These are phyloP conservation scores for Stemphylium lycopersici DNA, from an alignment of 2,329 filamentous ascomycete species.

Conservation along the genomic window DNA sequence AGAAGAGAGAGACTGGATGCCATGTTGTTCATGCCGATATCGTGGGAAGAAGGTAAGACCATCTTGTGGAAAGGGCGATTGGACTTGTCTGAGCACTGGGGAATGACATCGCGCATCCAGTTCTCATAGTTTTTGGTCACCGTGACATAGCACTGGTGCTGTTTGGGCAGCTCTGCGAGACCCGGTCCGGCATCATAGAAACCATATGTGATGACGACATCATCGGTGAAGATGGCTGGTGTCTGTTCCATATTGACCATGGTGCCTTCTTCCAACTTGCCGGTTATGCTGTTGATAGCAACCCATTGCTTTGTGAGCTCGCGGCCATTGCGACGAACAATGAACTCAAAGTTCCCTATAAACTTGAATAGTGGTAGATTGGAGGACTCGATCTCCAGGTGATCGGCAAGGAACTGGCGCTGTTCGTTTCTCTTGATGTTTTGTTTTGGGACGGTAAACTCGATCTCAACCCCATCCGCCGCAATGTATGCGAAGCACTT, in stretches of 20 bases:
- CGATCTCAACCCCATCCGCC: slow-evolving; percentile 51
- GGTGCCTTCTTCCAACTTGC: slow-evolving; percentile 51
- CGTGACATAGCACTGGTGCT: slow-evolving; percentile 54
- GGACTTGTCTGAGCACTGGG: slow-evolving; percentile 48
- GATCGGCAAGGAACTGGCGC: slow-evolving; percentile 48
- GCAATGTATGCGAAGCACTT: slow-evolving; percentile 43
- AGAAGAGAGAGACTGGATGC: slow-evolving; percentile 51
- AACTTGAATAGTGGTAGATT: slow-evolving; percentile 55
- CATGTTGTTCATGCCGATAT: slow-evolving; percentile 62
- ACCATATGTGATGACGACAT: slow-evolving; percentile 54
- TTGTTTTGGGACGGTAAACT: slow-evolving; percentile 53
- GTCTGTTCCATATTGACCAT: slow-evolving; percentile 44
- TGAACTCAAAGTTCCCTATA: slow-evolving; percentile 54
- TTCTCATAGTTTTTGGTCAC: slow-evolving; percentile 52
- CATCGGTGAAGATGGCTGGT: slow-evolving; percentile 36
- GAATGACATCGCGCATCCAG: slow-evolving; percentile 55
- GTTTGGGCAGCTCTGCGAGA: slow-evolving; percentile 50
- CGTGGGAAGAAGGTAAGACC: slow-evolving; percentile 56
- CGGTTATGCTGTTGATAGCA: slow-evolving; percentile 56
- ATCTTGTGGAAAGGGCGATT: slow-evolving; percentile 52
- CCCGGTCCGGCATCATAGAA: slow-evolving; percentile 59
- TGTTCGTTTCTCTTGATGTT: slow-evolving; percentile 40
- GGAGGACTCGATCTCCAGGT: slow-evolving; percentile 55
- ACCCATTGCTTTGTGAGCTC: slow-evolving; percentile 54
- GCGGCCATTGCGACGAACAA: slow-evolving; percentile 47